Evolutionary conservation across 1,284 basidiomycete genomes (phyloP).

Genomic region (Inonotus hispidus): DNA sequence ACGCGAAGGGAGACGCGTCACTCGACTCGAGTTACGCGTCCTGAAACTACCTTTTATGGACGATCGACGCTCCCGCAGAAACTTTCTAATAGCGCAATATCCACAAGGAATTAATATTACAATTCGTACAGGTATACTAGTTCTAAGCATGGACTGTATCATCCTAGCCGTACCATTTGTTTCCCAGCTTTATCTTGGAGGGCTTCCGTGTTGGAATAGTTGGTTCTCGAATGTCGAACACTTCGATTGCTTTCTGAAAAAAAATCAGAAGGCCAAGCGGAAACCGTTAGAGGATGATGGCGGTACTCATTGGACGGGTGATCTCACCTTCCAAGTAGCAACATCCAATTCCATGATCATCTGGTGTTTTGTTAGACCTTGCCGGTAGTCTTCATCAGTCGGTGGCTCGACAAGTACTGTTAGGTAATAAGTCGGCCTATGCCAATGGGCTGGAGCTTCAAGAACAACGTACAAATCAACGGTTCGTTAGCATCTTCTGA

Average conservation of each 20-base stretch:
- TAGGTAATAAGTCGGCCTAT: neutral
- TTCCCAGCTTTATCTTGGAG: conserved; percentile 47
- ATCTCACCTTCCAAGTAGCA: conserved; percentile 68
- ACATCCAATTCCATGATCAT: conserved; percentile 85
- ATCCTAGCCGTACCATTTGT: conserved; percentile 61
- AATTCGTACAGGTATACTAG: neutral
- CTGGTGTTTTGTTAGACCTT: conserved; percentile 69
- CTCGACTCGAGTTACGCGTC: conserved; percentile 10
- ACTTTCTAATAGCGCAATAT: neutral
- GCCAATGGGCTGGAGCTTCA: neutral
- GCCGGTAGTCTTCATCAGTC: conserved; percentile 53
- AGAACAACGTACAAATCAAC: conserved; percentile 56
- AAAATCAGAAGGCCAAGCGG: neutral
- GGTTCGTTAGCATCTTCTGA: conserved; percentile 59
- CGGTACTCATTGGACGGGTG: neutral
- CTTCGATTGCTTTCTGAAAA: conserved; percentile 70
- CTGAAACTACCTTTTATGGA: neutral
- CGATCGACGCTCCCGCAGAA: neutral
- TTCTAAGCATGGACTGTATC: neutral
- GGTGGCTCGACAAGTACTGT: conserved; percentile 41
- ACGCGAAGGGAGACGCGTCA: conserved; percentile 10
- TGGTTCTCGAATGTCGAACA: conserved; percentile 69
- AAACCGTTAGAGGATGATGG: neutral
- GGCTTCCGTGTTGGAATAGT: conserved; percentile 61
- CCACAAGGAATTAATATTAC: too few species aligned